These are phyloP conservation scores for Pseudocercospora ulei DNA, from an alignment of 2,329 filamentous ascomycete genomes.

Conservation along the genomic window DNA sequence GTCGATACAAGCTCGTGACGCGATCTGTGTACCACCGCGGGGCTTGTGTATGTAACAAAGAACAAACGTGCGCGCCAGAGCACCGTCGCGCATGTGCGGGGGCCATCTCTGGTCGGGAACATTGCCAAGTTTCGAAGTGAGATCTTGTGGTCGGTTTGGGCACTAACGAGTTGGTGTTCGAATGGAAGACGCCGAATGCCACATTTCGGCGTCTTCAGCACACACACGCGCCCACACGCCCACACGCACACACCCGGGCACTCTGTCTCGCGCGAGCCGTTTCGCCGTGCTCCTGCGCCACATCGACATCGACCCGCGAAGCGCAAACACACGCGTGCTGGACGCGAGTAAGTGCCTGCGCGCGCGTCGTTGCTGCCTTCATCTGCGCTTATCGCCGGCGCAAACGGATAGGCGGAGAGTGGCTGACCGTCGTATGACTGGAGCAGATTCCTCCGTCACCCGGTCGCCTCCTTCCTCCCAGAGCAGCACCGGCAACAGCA, in stretches of 20 bases:
- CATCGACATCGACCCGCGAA: conserved; percentile 5
- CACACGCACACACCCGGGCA: no score
- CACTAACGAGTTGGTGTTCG: no score
- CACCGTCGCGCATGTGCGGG: conserved; percentile 2
- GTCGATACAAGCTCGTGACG: conserved; percentile 1
- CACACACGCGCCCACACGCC: no score
- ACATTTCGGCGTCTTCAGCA: no score
- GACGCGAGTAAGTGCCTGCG: conserved; percentile 4
- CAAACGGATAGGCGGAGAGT: not conserved
- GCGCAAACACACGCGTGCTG: no score
- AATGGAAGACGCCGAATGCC: no score
- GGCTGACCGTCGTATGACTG: conserved; percentile 7
- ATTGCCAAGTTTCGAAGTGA: conserved; percentile 1
- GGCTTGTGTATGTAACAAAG: conserved; percentile 4
- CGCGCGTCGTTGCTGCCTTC: conserved; percentile 4
- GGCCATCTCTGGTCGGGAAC: not conserved
- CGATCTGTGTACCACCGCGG: conserved; percentile 1
- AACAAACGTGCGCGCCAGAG: conserved; percentile 5
- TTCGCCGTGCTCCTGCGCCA: conserved; percentile 2
- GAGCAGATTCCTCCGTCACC: not conserved
- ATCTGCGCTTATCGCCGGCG: conserved; percentile 3
- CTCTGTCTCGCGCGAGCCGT: not conserved
- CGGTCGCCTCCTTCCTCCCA: no score
- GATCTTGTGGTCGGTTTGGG: conserved; percentile 1
- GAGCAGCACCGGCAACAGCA: no score